phyloP scores from a whole-genome alignment of 108 stramenopile species.

The Nitzschia sp. region DNA sequence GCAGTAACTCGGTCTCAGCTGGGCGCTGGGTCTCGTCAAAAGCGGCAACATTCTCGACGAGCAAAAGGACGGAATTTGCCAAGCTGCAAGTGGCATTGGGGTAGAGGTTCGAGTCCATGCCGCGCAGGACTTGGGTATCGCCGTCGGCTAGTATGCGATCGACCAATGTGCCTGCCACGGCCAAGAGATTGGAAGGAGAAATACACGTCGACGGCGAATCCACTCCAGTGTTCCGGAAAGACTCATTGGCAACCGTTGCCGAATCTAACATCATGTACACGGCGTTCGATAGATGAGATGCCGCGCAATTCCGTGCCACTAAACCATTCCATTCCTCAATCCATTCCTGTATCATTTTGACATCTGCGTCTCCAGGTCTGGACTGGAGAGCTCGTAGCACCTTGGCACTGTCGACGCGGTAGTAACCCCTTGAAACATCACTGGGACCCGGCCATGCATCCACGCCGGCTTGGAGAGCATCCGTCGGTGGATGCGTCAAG shows the following conservation, averaged over 20 bases:
- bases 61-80: slow-evolving; percentile 19
- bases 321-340: slow-evolving; percentile 56
- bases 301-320: slow-evolving; percentile 43
- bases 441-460: slow-evolving; percentile 35
- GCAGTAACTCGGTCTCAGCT: slow-evolving; percentile 19
- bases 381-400: slow-evolving; percentile 16
- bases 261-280: slow-evolving; percentile 47
- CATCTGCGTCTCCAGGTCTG: not conserved
- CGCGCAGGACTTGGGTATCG: not conserved
- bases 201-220: slow-evolving; percentile 1
- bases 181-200: not conserved
- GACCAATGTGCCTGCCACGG: slow-evolving; percentile 12
- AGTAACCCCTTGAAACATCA: slow-evolving; percentile 54
- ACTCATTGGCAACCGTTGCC: slow-evolving; percentile 17
- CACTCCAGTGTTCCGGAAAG: slow-evolving; percentile 13
- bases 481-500: slow-evolving; percentile 39
- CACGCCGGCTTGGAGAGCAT: slow-evolving; percentile 39
- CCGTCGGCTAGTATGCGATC: slow-evolving; percentile 4
- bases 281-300: slow-evolving; percentile 54
- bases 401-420: slow-evolving; percentile 41
- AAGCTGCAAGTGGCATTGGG: slow-evolving; percentile 34
- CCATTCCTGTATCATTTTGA: slow-evolving; percentile 45
- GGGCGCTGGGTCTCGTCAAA: not conserved
- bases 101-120: slow-evolving; percentile 31
- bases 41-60: slow-evolving; percentile 24